Evolutionary conservation across 2,329 filamentous ascomycete species (phyloP).

Genomic region (Aspergillus eucalypticola): DNA sequence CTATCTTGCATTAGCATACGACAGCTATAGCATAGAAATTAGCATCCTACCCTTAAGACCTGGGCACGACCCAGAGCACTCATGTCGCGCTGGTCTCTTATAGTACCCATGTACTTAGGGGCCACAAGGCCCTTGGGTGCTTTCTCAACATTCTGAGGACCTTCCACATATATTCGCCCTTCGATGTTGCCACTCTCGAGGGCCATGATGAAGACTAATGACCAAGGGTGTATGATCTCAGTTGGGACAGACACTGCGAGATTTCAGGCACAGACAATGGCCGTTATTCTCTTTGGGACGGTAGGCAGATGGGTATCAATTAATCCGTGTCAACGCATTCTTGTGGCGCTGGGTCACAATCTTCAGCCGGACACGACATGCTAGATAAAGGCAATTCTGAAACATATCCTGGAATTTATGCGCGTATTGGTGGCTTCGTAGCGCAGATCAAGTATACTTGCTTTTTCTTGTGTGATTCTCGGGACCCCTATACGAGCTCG

Average conservation of each 20-base stretch:
- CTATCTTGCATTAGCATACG: constrained; percentile 26
- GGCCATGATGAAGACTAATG: not conserved
- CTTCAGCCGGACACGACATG: not conserved
- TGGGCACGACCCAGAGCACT: constrained; percentile 41
- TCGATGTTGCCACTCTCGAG: not conserved
- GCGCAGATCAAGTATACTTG: not conserved
- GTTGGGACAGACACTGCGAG: too few relatives aligned
- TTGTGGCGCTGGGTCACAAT: not conserved
- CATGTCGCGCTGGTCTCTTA: constrained; percentile 42
- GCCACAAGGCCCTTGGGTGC: constrained; percentile 32
- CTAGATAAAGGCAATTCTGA: not conserved
- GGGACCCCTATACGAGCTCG: not conserved
- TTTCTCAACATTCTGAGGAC: constrained; percentile 22
- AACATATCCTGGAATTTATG: not conserved
- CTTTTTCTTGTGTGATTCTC: not conserved
- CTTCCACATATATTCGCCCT: not conserved
- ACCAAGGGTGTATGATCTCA: too few relatives aligned
- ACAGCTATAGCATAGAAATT: not conserved
- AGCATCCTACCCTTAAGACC: constrained; percentile 36
- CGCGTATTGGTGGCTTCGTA: not conserved
- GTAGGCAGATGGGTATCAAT: not conserved
- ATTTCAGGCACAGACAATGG: not conserved
- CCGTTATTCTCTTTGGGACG: not conserved
- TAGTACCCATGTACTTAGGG: constrained; percentile 40
- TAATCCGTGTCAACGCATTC: not conserved